A percentile compares a stretch with the other conserved stretches of the same genome.
phyloP scores from a whole-genome alignment of 768 basidiomycete species.

The Obba rivulosa region DNA sequence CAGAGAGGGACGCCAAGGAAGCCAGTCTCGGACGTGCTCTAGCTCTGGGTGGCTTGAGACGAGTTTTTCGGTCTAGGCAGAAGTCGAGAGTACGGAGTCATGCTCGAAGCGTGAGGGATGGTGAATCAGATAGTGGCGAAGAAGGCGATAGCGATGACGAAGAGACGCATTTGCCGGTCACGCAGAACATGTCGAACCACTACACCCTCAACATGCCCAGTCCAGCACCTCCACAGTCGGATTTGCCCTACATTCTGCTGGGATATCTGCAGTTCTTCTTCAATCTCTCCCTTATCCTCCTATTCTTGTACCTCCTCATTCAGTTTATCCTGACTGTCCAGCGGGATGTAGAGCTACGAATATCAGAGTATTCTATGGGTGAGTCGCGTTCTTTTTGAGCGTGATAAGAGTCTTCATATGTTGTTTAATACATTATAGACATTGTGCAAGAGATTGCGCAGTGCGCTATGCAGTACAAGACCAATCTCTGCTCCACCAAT shows the following conservation, averaged over 20 bases:
- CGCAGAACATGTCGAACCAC: constrained; percentile 65
- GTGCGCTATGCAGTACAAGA: constrained; percentile 75
- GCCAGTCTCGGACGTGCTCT: constrained; percentile 36
- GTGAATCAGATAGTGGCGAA: constrained; percentile 39
- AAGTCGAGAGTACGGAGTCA: constrained; percentile 33
- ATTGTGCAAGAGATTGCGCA: constrained; percentile 89
- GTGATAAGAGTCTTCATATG: neutral
- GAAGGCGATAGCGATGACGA: constrained; percentile 39
- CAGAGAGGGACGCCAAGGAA: constrained; percentile 4
- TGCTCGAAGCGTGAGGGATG: constrained; percentile 16
- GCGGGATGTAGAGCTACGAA: constrained; percentile 81
- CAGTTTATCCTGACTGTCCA: constrained; percentile 89
- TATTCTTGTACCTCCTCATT: constrained; percentile 80
- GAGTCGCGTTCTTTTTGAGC: constrained; percentile 23
- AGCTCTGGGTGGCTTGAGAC: constrained; percentile 58
- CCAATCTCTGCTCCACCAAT: constrained; percentile 72
- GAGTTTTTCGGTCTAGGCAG: constrained; percentile 60
- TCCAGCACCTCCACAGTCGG: constrained; percentile 48
- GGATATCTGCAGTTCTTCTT: constrained; percentile 96
- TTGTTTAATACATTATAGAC: constrained; percentile 46
- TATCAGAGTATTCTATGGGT: constrained; percentile 89
- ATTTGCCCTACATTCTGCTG: constrained; percentile 76
- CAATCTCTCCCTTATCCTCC: constrained; percentile 76
- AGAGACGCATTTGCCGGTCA: constrained; percentile 29
- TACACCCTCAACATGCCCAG: constrained; percentile 81